phyloP scores from a whole-genome alignment of 179 eudicot species.

The Amaranthus tricolor region DNA sequence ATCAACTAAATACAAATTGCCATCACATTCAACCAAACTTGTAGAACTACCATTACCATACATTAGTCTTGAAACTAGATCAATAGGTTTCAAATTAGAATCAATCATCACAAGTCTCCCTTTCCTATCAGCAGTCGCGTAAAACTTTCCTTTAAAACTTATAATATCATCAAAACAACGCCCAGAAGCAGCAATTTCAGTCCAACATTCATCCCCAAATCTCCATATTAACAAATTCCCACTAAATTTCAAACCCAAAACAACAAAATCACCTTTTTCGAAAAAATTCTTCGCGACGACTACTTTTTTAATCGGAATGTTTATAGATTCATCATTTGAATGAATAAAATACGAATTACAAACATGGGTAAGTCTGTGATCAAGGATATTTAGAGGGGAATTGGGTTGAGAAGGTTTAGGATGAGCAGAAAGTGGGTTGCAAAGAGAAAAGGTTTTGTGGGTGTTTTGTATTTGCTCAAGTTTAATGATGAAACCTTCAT shows the following conservation, averaged over 20 bases:
- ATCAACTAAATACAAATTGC: conserved; percentile 19
- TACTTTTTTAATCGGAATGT: not conserved
- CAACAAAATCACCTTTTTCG: conserved; percentile 12
- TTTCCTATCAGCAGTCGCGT: conserved; percentile 20
- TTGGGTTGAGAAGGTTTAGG: not conserved
- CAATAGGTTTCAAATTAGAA: conserved; percentile 13
- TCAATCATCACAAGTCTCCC: conserved; percentile 27
- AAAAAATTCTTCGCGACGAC: not conserved
- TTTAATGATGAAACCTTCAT: conserved; percentile 11
- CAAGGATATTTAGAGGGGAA: not conserved
- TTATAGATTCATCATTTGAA: not conserved
- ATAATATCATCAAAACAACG: conserved; percentile 16
- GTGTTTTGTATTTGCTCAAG: not conserved
- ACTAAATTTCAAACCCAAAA: conserved; percentile 7
- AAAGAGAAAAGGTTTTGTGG: conserved; percentile 7
- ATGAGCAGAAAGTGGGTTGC: not conserved
- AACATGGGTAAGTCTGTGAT: not conserved
- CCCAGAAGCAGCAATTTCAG: conserved; percentile 6
- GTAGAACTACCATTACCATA: conserved; percentile 16
- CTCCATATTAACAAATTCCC: conserved; percentile 14
- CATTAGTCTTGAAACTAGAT: conserved; percentile 16
- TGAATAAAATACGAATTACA: not conserved
- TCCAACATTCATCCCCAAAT: conserved; percentile 22
- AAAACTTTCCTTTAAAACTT: conserved; percentile 20
- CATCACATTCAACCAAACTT: conserved; percentile 21